Base-by-base conservation (phyloP, 176 grass and related monocot genomes). In the Eleusine indica region DNA sequence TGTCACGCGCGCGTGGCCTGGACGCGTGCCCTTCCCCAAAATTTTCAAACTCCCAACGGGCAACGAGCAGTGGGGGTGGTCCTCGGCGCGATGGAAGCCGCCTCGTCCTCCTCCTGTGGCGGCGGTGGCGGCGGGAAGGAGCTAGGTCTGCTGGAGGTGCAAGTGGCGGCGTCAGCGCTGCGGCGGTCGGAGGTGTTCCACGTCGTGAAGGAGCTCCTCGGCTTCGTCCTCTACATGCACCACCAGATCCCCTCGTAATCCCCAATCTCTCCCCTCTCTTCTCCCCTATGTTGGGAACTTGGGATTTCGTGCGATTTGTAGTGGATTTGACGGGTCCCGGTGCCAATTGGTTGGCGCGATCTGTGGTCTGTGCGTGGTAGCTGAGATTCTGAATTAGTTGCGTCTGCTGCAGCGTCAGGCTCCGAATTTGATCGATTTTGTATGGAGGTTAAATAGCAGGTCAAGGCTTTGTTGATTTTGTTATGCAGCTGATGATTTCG, bases 141-240 rank as follows among this genome's bases (percentile, higher is more conserved):
- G 19, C 9, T 81, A 52, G 82, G 80, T 30, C 61, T 66, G 71
- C 46, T 90, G 73, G 89, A 90, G 91, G 87, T 98, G 43, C 87
- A 86, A 49, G 86, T 71, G 54, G 72, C 82, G 25, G 77, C 87
- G 79, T 80, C 86, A 42, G 82, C 67, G 69, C 76, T 98, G 54
- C 66, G 77, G 71, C 88, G 87, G 61, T 91, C 84, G 37, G 96
- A 98, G 73, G 89, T 95, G 58, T 93, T 98, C 78, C 85, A 93
- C 89, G 88, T 98, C 70, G 85, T 95, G 48, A 98, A 98, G 88
- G 93, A 95, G 80, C 72, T 98, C 22, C 28, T 98, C 44, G 93
- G 96, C 73, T 95, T 95, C 90, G 91, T 95, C 61, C 93, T 98
- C 73, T 98, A 93, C 89, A 98, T 98, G 89, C 93, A 98, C 73